Percentiles rank a stretch among this genome's conserved stretches.
phyloP scores from a whole-genome alignment of 768 basidiomycete species.

The Porphyrellus cyaneotinctus region DNA sequence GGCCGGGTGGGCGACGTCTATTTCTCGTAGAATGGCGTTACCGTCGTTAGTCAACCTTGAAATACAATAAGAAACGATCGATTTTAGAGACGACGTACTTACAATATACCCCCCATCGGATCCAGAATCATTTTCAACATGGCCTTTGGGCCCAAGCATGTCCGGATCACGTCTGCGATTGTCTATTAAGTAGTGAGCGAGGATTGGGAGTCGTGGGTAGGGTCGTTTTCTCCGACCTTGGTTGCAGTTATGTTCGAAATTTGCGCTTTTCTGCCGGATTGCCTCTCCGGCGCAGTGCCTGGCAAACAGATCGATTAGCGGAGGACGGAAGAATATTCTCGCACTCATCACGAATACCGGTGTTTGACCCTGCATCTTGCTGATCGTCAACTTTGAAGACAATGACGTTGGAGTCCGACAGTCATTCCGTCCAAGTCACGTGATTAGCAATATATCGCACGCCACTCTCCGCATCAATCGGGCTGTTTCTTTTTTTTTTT shows the following conservation, averaged over 20 bases:
- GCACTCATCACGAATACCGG: slow-evolving; percentile 83
- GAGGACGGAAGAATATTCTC: slow-evolving; percentile 16
- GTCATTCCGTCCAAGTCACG: no score
- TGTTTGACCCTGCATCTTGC: slow-evolving; percentile 48
- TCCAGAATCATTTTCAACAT: slow-evolving; percentile 99
- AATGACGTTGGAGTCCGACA: no score
- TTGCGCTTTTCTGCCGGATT: slow-evolving; percentile 93
- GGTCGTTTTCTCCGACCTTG: slow-evolving; percentile 59
- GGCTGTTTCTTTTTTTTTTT: no score
- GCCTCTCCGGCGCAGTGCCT: slow-evolving; percentile 94
- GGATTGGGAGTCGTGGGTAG: background rate
- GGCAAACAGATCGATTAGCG: background rate
- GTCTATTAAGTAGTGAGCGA: slow-evolving; percentile 47
- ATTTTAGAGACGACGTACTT: slow-evolving; percentile 23
- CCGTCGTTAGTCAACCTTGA: slow-evolving; percentile 92
- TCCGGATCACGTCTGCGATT: slow-evolving; percentile 96
- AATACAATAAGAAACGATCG: background rate
- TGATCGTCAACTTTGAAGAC: background rate
- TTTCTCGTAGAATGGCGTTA: slow-evolving; percentile 97
- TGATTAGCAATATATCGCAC: no score
- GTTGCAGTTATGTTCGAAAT: slow-evolving; percentile 96
- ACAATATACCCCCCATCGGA: slow-evolving; percentile 99
- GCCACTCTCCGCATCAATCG: no score
- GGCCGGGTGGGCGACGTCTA: slow-evolving; percentile 97
- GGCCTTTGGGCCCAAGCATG: slow-evolving; percentile 94